Base-by-base conservation (phyloP, 2,329 filamentous ascomycete species). In the Trichoderma afroharzianum region DNA sequence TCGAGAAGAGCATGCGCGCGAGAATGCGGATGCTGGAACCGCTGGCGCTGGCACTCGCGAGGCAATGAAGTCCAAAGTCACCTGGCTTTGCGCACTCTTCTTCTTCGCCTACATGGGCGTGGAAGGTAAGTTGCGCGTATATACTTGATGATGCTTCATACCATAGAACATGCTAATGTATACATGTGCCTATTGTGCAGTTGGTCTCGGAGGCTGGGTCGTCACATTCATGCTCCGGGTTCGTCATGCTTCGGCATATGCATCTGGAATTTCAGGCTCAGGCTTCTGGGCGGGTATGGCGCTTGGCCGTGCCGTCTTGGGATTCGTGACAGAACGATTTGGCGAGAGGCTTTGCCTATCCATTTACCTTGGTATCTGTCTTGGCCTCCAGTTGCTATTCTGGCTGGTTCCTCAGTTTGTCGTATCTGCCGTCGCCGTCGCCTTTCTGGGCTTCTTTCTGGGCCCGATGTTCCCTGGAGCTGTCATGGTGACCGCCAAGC, bases 211-310 rank as follows among this genome's bases (percentile, higher is more conserved):
- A 26, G 93, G 93, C 4, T 95, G 93, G 93, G 90, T 95, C 39
- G 90, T 93, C 39, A 90, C 90, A 0, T 94, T 95, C 78, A 94
- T 95, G 91, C 88, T 93, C 6, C 86, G 88, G 14, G 89, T 93
- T 11, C 87, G 93, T 15, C 81, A 90, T 6, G 92, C 89, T 1
- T 85, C 82, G 2, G 81, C 88, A 0, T 93, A 93, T 75, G 88
- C 88, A 0, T 90, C 90, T n/a, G 92, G 92, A 30, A 90, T 93
- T 80, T 89, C 88, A 0, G 89, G 88, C 0, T 92, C 92, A 0
- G 92, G 92, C 0, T 95, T 93, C 80, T 95, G 92, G 92, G 86
- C 92, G n/a, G 92, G 92, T 1, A 87, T 94, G 76, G 93, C 92
- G 0, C 80, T 91, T 0, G 92, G 92, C 0, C 84, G 92, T 1